phyloP scores from a whole-genome alignment of 2,329 filamentous ascomycete species.

The Colletotrichum neosansevieriae region DNA sequence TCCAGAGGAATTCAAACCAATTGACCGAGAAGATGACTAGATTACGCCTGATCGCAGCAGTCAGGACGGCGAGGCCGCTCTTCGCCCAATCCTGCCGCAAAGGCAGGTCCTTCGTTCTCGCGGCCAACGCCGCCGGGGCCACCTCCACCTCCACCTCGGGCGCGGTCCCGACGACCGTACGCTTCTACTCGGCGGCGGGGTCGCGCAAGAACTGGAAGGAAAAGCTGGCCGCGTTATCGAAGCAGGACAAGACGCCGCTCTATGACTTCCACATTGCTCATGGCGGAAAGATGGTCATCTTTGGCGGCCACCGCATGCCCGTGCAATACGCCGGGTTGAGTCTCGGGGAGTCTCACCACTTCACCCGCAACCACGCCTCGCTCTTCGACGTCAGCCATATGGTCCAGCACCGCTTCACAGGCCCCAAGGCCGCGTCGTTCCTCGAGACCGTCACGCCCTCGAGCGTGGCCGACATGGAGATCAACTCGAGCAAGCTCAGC shows the following conservation, averaged over 20 bases:
- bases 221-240: slow-evolving; percentile 43
- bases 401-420: slow-evolving; percentile 89
- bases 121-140: slow-evolving; percentile 20
- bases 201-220: slow-evolving; percentile 39
- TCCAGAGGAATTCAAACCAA: slow-evolving; percentile 2
- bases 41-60: slow-evolving; percentile 30
- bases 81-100: slow-evolving; percentile 27
- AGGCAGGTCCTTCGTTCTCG: slow-evolving; percentile 12
- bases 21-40: slow-evolving; percentile 23
- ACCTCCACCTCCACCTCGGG: slow-evolving; percentile 19
- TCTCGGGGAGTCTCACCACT: slow-evolving; percentile 87
- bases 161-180: slow-evolving; percentile 23
- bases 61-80: slow-evolving; percentile 29
- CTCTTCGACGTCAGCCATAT: slow-evolving; percentile 98
- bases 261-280: slow-evolving; percentile 82
- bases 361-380: slow-evolving; percentile 88
- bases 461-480: slow-evolving; percentile 71
- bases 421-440: slow-evolving; percentile 83
- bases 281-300: slow-evolving; percentile 96
- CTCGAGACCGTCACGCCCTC: slow-evolving; percentile 88
- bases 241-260: slow-evolving; percentile 75
- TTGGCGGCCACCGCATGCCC: slow-evolving; percentile 93
- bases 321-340: slow-evolving; percentile 85
- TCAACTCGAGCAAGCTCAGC: slow-evolving; percentile 84
- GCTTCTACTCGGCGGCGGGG: slow-evolving; percentile 26